Base-by-base conservation (phyloP, 805 yeast species). In the Sungouiella thailandica region DNA sequence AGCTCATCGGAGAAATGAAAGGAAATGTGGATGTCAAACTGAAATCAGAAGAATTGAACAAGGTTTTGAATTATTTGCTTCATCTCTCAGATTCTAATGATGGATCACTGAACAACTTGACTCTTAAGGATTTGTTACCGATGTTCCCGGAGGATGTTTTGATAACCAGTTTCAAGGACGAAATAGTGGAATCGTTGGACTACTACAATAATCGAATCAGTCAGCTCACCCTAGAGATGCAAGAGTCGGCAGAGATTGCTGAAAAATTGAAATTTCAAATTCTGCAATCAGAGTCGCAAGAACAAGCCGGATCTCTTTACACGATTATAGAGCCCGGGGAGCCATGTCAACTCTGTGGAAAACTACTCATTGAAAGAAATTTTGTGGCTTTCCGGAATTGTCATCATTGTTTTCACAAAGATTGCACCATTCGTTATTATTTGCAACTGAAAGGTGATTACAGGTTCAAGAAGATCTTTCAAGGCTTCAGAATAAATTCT, bases 401-500 rank as follows among this genome's bases (percentile, higher is more conserved):
- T 53, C 82, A 75, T 36, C 98, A 93, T 55, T 76, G 85, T 4
- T 83, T 85, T 60, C 97, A 93, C 53, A 80, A 79, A 32, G 96
- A 88, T 53, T 93, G 98, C 61, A 57, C 87, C n/a, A 74, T 83
- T 5, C 72, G 74, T 36, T 63, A 63, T 24, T 74, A 83, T 22
- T 52, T 81, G 33, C 65, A 67, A 23, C 78, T 82, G 19, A 78
- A 78, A 39, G 63, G 66, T 28, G 87, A 86, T 44, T 80, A 80
- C 52, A 69, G 76, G 25, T 68, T 80, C 32, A 80, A 80, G 52
- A 78, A 75, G 50, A 65, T 74, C 20, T 73, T 84, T 36, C 77
- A 76, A 37, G 71, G 67, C 34, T 59, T 80, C 26, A 76, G 75
- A 40, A 62, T 57, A 39, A 60, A 60, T 35, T 55, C 73, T 3